These are phyloP conservation scores for Monosporozyma yasuniensis DNA, from an alignment of 805 yeast genomes.

Conservation along the genomic window DNA sequence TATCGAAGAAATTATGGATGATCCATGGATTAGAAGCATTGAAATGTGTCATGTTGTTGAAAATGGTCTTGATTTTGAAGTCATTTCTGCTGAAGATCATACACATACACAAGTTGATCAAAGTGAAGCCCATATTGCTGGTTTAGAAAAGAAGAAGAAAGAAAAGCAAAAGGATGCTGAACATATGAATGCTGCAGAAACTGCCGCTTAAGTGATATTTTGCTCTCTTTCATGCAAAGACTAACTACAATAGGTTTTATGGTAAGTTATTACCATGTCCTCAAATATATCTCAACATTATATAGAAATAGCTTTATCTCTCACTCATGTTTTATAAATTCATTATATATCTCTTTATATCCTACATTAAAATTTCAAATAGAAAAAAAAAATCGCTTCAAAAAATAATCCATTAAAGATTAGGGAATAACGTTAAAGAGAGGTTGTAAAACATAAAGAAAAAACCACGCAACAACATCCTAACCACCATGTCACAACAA, in stretches of 20 bases:
- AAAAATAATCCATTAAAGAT: neutral
- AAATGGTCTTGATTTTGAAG: constrained; percentile 33
- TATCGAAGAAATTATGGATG: constrained; percentile 71
- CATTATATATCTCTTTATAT: neutral
- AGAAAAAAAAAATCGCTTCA: neutral
- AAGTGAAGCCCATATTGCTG: constrained; percentile 91
- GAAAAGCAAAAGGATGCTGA: constrained; percentile 7
- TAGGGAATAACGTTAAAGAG: neutral
- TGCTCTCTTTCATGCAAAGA: too few relatives aligned
- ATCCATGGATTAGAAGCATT: constrained; percentile 56
- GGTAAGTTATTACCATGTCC: neutral
- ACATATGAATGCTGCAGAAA: neutral
- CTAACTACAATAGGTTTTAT: too few relatives aligned
- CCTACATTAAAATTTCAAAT: neutral
- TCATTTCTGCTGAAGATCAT: constrained; percentile 47
- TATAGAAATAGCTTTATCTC: neutral
- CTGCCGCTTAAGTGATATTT: too few relatives aligned
- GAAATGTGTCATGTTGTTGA: constrained; percentile 53
- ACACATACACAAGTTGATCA: constrained; percentile 85
- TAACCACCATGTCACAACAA: constrained; percentile 26
- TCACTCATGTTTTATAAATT: neutral
- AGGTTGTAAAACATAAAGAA: neutral
- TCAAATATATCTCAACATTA: neutral
- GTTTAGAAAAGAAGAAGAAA: constrained; percentile 75
- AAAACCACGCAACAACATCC: neutral